Percentiles rank a stretch among this genome's conserved stretches.
phyloP scores from a whole-genome alignment of 345 rosid species.

The Triadica sebifera region DNA sequence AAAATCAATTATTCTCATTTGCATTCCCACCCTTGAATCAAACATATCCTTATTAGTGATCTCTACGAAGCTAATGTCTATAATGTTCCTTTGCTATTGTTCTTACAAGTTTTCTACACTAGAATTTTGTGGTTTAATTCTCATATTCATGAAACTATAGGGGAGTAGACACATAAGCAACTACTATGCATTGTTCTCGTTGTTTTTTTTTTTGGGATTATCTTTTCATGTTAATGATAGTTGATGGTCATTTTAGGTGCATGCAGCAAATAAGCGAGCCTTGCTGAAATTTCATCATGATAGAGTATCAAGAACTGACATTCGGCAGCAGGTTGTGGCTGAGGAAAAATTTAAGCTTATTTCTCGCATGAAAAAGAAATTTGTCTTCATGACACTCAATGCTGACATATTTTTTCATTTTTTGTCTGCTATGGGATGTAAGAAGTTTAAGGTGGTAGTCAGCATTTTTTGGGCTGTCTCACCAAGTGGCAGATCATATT shows the following conservation, averaged over 20 bases:
- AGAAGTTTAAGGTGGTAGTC: too few species aligned
- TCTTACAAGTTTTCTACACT: too few species aligned
- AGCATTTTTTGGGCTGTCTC: not conserved
- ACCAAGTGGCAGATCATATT: not conserved
- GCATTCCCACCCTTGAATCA: too few species aligned
- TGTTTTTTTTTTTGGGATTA: too few species aligned
- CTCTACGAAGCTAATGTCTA: too few species aligned
- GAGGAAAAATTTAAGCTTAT: constrained; percentile 92
- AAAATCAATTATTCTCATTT: too few species aligned
- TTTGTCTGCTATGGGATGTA: not conserved
- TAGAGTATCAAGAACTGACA: constrained; percentile 63
- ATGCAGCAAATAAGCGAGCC: constrained; percentile 69
- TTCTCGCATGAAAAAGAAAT: constrained; percentile 77
- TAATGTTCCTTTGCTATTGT: too few species aligned
- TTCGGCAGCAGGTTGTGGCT: constrained; percentile 75
- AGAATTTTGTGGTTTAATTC: not conserved
- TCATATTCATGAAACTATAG: not conserved
- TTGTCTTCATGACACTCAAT: constrained; percentile 31
- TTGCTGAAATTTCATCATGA: constrained; percentile 81
- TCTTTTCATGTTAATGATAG: not conserved
- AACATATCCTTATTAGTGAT: too few species aligned
- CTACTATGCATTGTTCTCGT: too few species aligned
- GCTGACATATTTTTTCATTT: constrained; percentile 13
- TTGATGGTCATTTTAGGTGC: constrained; percentile 53
- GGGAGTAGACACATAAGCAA: not conserved